Evolutionary conservation across 495 filamentous ascomycete genomes (phyloP).

Genomic region (Penicillium cosmopolitanum): DNA sequence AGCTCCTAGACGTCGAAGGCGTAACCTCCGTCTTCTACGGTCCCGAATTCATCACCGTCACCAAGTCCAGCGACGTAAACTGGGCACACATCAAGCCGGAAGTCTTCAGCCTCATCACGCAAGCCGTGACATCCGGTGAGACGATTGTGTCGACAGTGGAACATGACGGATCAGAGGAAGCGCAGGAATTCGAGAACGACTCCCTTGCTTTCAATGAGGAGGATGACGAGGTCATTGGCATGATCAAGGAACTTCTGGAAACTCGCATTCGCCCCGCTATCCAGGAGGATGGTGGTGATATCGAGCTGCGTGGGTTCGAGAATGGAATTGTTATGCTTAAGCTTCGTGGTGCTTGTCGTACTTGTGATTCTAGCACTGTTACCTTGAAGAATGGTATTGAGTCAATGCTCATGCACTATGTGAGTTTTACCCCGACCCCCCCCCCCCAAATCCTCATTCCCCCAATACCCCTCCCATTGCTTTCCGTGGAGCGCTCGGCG

Average conservation of each 20-base stretch:
- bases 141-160: conserved; percentile 76
- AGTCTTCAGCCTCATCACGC: conserved; percentile 91
- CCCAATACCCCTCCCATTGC: background rate
- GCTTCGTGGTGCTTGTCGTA: conserved; percentile 88
- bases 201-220: conserved; percentile 79
- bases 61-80: conserved; percentile 80
- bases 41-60: conserved; percentile 93
- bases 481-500: background rate
- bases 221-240: conserved; percentile 89
- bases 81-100: conserved; percentile 97
- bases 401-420: conserved; percentile 91
- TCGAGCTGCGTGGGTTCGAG: conserved; percentile 89
- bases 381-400: conserved; percentile 97
- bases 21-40: conserved; percentile 95
- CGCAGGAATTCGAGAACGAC: conserved; percentile 61
- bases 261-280: conserved; percentile 93
- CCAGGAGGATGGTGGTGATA: conserved; percentile 96
- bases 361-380: conserved; percentile 93
- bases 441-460: background rate
- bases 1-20: conserved; percentile 88
- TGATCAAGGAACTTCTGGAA: conserved; percentile 99
- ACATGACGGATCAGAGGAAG: conserved; percentile 56
- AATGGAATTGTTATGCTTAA: conserved; percentile 85
- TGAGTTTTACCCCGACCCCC: conserved; percentile 36
- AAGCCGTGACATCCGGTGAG: conserved; percentile 81